Evolutionary conservation across 345 rosid genomes (phyloP), one percentile per base, ranked within the genome.

Genomic region (Citrus glauca): DNA sequence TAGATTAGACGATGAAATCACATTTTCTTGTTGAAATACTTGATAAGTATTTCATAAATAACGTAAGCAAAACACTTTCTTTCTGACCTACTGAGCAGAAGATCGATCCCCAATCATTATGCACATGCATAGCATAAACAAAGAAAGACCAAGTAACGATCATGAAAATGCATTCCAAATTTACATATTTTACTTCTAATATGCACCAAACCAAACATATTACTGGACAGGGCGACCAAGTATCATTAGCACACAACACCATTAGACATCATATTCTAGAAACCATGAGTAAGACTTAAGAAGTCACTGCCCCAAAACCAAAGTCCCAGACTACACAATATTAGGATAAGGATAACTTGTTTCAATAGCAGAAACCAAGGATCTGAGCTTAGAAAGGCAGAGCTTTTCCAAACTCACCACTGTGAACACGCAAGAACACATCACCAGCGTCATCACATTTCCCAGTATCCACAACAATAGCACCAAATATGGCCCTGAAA

Each of bases 401-500:
- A 56, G 81, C 81, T 80, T 22, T 80, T 74, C 84, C 87, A 75
- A 14, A 45, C 70, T 71, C 13, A 77, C 69, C 84, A 38, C 81
- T 75, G 68, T 91, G 94, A 48, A 93, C 83, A 9, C 50, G 79
- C 92, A 86, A 82, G 84, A 93, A 93, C 61, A 81, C 69, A 78
- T 60, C 74, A 5, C 85, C 86, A 11, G 94, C 90, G 60, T 78
- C 84, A 84, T 91, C 95, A 69, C 77, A 74, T 35, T 38, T 79
- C 68, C 78, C 83, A 42, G 88, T 35, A 75, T 92, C 95, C 67
- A 81, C 33, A 72, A 92, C 91, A 81, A 91, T 79, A 78, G 97
- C 97, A 77, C 92, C 93, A 83, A 91, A 85, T n/a, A 91, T 77
- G 6, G 93, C 93, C 56, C 95, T 82, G 71, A 88, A 89, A 56